Evolutionary conservation across 2,329 filamentous ascomycete genomes (phyloP).

Genomic region (Nemania sp.): DNA sequence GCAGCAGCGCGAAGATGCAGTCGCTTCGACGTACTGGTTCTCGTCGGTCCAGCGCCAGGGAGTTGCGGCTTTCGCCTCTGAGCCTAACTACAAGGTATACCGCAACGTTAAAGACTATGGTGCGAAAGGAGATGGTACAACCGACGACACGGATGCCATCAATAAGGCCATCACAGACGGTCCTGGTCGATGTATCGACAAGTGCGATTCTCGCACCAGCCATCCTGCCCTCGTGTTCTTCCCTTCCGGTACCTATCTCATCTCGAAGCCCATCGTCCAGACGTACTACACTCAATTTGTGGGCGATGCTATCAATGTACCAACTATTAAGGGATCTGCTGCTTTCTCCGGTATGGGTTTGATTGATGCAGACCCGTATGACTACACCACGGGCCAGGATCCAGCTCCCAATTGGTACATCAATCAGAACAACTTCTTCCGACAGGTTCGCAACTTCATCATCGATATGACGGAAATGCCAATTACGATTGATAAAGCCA

Average conservation of each 20-base stretch:
- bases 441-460: constrained; percentile 83
- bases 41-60: constrained; percentile 77
- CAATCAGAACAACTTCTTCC: constrained; percentile 88
- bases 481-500: constrained; percentile 62
- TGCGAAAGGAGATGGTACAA: constrained; percentile 73
- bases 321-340: constrained; percentile 79
- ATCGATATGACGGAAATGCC: constrained; percentile 77
- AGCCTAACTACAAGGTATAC: constrained; percentile 74
- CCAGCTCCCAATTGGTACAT: constrained; percentile 79
- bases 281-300: constrained; percentile 95
- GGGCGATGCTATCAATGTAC: constrained; percentile 79
- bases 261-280: constrained; percentile 82
- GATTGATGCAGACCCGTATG: constrained; percentile 90
- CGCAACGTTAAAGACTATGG: constrained; percentile 83
- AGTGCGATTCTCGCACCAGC: constrained; percentile 86
- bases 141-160: constrained; percentile 90
- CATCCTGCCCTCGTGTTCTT: constrained; percentile 92
- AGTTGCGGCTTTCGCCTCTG: constrained; percentile 69
- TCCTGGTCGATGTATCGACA: constrained; percentile 76
- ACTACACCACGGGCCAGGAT: constrained; percentile 51
- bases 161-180: constrained; percentile 84
- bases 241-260: constrained; percentile 85
- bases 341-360: constrained; percentile 87
- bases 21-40: constrained; percentile 75
- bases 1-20: constrained; percentile 44